These are phyloP conservation scores for Thelephora ganbajun DNA, from an alignment of 768 basidiomycete genomes.

Conservation along the genomic window DNA sequence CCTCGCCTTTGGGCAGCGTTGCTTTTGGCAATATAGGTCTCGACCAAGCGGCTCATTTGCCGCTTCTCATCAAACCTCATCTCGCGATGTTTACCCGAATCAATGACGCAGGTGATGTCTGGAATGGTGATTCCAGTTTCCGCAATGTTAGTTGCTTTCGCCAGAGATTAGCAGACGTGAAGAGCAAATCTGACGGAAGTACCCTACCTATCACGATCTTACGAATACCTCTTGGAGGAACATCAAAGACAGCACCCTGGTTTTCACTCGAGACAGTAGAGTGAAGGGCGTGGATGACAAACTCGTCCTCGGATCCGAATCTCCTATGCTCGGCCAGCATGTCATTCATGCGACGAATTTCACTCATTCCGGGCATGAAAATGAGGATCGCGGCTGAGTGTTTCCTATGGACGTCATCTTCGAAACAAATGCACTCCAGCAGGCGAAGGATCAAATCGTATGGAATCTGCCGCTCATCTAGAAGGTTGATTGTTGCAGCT, in stretches of 20 bases:
- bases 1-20: slow-evolving; percentile 86
- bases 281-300: slow-evolving; percentile 77
- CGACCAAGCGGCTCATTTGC: slow-evolving; percentile 82
- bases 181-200: slow-evolving; percentile 4
- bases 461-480: slow-evolving; percentile 82
- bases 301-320: slow-evolving; percentile 51
- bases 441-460: slow-evolving; percentile 82
- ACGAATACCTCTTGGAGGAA: slow-evolving; percentile 63
- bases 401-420: slow-evolving; percentile 29
- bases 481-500: slow-evolving; percentile 61
- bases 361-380: slow-evolving; percentile 91
- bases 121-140: slow-evolving; percentile 99
- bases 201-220: slow-evolving; percentile 87
- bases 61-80: slow-evolving; percentile 99
- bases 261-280: slow-evolving; percentile 87
- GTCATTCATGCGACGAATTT: slow-evolving; percentile 83
- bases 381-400: slow-evolving; percentile 78
- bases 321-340: slow-evolving; percentile 57
- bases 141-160: slow-evolving; percentile 75
- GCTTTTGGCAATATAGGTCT: slow-evolving; percentile 83
- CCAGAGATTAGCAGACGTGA: neutral
- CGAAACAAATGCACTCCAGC: slow-evolving; percentile 73
- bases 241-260: slow-evolving; percentile 82
- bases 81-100: slow-evolving; percentile 86
- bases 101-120: slow-evolving; percentile 93